Base-by-base conservation (phyloP, 2,329 filamentous ascomycete genomes). In the Thielaviopsis punctulata region DNA sequence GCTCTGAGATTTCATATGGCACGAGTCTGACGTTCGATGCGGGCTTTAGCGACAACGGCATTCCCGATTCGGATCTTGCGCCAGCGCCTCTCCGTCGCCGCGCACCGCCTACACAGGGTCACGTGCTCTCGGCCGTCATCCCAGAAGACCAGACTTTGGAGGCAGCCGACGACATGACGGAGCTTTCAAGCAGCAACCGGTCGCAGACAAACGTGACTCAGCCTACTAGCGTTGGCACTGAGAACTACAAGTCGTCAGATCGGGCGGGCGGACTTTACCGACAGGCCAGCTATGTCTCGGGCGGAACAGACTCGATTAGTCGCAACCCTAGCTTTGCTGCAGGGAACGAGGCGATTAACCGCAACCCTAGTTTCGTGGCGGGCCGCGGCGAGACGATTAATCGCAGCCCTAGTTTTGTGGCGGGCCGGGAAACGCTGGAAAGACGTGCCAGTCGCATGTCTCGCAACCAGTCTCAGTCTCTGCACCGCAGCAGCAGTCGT, bases 111-210 rank as follows among this genome's bases (percentile, higher is more conserved):
- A 79, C 75, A 2, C 75, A 67, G 15, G 75, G 76, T 6, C 70
- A 79, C 56, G 73, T 76, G 56, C 62, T 79, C 36, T 79, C 76
- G 1, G 79, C 76, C 0, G 79, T 79, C 47, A 56, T 74, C 21
- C 78, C 76, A 0, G 73, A 73, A 57, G 73, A 70, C 43, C 69
- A 66, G 45, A 73, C 67, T 58, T 66, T 64, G 4, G 57, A 66
- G 25, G 67, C 72, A n/a, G n/a, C n/a, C n/a, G 65, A 68, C 25
- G 77, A 75, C 2, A 66, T 68, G 44, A 58, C 72, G 10, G 62
- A 60, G 5, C 15, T 51, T 8, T 52, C 50, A 3, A 23, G 44
- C 23, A 47, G 39, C 18, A 55, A 47, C 24, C 50, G 47, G n/a
- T 72, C 71, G 0, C 67, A 72, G 15, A 70, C 73, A 0, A 77